Percentiles rank a stretch among this genome's conserved stretches.
phyloP scores from a whole-genome alignment of 2,329 filamentous ascomycete species.

The Rhinocladiella mackenziei region DNA sequence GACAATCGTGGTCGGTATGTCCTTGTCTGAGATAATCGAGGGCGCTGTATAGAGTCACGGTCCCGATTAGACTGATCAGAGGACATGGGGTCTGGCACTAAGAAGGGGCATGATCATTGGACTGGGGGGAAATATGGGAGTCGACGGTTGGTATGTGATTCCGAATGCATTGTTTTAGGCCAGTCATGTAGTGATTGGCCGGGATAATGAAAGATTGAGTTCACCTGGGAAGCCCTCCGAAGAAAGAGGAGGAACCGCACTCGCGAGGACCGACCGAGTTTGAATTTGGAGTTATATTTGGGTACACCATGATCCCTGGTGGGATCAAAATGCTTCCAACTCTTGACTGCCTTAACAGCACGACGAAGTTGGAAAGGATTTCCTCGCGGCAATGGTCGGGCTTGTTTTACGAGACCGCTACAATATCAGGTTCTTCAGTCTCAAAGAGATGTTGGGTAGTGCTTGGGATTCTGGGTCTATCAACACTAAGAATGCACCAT shows the following conservation, averaged over 20 bases:
- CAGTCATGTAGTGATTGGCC: slow-evolving; percentile 57
- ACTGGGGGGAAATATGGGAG: slow-evolving; percentile 24
- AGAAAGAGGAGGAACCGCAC: slow-evolving; percentile 54
- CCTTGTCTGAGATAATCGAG: slow-evolving; percentile 4
- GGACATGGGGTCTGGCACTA: slow-evolving; percentile 3
- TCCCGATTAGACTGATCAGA: slow-evolving; percentile 12
- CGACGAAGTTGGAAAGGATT: slow-evolving; percentile 61
- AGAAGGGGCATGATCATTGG: slow-evolving; percentile 19
- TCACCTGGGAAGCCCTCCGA: slow-evolving; percentile 57
- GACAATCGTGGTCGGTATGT: slow-evolving; percentile 22
- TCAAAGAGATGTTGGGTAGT: slow-evolving; percentile 57
- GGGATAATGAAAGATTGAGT: slow-evolving; percentile 67
- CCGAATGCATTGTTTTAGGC: slow-evolving; percentile 64
- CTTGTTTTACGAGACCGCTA: slow-evolving; percentile 59
- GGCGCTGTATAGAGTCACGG: not conserved
- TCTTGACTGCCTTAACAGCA: slow-evolving; percentile 61
- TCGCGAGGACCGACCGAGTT: slow-evolving; percentile 39
- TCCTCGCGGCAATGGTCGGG: slow-evolving; percentile 68
- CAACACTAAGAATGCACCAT: slow-evolving; percentile 56
- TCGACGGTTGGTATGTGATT: slow-evolving; percentile 65
- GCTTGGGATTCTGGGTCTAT: slow-evolving; percentile 61
- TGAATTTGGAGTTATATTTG: slow-evolving; percentile 41
- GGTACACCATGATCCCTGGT: slow-evolving; percentile 43
- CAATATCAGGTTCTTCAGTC: slow-evolving; percentile 52
- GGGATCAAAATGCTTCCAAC: slow-evolving; percentile 65